Conservation (phyloP, 192 early-diverging fungal species). For the Backusella tuberculispora region DNA sequence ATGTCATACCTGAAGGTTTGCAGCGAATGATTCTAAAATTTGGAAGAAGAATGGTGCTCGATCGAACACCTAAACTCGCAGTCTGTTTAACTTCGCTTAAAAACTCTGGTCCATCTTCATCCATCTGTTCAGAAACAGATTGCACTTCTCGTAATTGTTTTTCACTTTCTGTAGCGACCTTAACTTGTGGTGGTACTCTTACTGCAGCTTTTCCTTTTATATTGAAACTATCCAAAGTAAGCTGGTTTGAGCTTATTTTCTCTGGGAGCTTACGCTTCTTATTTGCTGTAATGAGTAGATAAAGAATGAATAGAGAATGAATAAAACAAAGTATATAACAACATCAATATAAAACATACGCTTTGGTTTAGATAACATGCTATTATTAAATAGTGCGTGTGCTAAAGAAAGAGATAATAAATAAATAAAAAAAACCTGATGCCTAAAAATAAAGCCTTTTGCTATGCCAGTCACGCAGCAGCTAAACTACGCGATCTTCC, state of each 20-base stretch:
- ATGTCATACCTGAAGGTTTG: neutral
- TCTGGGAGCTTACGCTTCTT: slow-evolving; percentile 6
- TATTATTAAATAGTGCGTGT: neutral
- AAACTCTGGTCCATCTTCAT: neutral
- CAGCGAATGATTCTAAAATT: neutral
- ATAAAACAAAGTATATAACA: neutral
- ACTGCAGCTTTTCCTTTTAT: neutral
- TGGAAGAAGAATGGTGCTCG: neutral
- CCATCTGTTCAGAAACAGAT: neutral
- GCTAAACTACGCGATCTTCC: neutral
- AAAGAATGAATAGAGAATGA: neutral
- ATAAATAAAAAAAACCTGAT: neutral
- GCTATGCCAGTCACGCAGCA: neutral
- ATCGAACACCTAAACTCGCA: neutral
- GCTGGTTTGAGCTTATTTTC: neutral
- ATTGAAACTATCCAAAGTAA: neutral
- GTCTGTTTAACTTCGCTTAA: neutral
- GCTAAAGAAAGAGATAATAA: neutral
- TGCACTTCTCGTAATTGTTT: neutral
- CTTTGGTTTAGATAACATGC: neutral
- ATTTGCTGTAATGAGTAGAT: neutral
- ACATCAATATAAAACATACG: neutral
- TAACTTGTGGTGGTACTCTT: neutral
- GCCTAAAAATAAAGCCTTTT: neutral
- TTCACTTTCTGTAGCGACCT: too few species aligned